Conservation (phyloP, 441 rosid genomes). For the Mallotus japonicus region DNA sequence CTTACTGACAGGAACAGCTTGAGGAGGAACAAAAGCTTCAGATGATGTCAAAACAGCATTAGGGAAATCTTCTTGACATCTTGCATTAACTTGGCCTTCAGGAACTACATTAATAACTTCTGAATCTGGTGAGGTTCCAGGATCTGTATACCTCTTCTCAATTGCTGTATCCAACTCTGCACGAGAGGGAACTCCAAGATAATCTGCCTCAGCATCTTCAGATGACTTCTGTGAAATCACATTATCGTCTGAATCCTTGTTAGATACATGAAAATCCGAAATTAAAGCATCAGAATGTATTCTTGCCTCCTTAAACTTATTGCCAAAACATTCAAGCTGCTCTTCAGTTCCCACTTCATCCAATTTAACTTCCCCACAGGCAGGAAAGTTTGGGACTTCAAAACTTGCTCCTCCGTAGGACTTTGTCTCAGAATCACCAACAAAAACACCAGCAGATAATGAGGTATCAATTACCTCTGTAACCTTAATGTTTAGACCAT, state of each 20-base stretch:
- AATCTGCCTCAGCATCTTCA: conserved; percentile 41
- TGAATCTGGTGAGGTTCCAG: conserved; percentile 99
- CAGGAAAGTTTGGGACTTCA: conserved; percentile 32
- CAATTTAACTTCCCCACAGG: conserved; percentile 33
- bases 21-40: conserved; percentile 30
- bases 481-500: conserved; percentile 36
- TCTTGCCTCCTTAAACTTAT: conserved; percentile 34
- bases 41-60: conserved; percentile 39
- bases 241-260: conserved; percentile 34
- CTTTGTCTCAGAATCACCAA: conserved; percentile 25
- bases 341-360: conserved; percentile 32
- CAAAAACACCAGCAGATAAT: conserved; percentile 32
- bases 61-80: conserved; percentile 41
- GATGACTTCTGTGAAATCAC: conserved; percentile 36
- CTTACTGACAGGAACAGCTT: conserved; percentile 30
- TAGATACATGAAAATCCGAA: conserved; percentile 29
- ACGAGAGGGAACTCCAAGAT: conserved; percentile 36
- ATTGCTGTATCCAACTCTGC: conserved; percentile 37
- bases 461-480: conserved; percentile 42
- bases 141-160: conserved; percentile 48
- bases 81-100: conserved; percentile 47
- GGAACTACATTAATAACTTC: conserved; percentile 79
- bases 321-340: conserved; percentile 29
- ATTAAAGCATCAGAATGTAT: conserved; percentile 30
- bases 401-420: conserved; percentile 30